Base-by-base conservation (phyloP, 2,329 filamentous ascomycete genomes). In the Hymenoscyphus infarciens region DNA sequence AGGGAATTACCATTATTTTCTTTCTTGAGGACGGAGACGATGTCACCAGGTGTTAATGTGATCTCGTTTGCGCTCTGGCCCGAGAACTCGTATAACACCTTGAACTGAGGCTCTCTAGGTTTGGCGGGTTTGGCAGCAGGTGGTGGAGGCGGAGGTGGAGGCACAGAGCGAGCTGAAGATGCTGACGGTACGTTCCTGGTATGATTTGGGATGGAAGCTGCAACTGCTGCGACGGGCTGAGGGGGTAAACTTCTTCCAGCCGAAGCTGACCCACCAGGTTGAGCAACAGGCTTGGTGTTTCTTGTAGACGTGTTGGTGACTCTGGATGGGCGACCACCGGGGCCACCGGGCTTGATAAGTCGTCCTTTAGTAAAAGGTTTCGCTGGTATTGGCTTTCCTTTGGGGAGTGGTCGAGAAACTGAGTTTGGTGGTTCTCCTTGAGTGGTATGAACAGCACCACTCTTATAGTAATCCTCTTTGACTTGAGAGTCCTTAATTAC, bases 351-450 rank as follows among this genome's bases (percentile, higher is more conserved):
- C 75, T 88, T 92, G 73, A 99, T 90, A 56, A 99, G 85, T 76
- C 96, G 96, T 67, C 95, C 95, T 69, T 88, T 90, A 1, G 92
- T 97, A 71, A 99, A 97, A 1, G 95, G 93, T 70, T 93, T 90
- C 15, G 91, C 89, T 49, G 93, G 87, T 25, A 97, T 84, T 52
- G 91, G 90, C 75, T 94, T 97, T 65, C 87, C 89, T 75, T 91
- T 92, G 0, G 95, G 95, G 59, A 92, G 96, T 1, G 92, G 91
- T 69, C 83, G 87, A 5, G 94, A 97, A 7, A 86, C 81, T 0
- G 93, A 96, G 74, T 85, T 93, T 10, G 94, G 83, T 27, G 92
- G 84, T 76, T 98, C 91, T 67, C 95, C 95, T 53, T 83, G 86
- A 54, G 87, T 88, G 0, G 93, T 97, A 75, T 97, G 95, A 60